Base-by-base conservation (phyloP, 352 stramenopile genomes). In the Pythium aristosporum region DNA sequence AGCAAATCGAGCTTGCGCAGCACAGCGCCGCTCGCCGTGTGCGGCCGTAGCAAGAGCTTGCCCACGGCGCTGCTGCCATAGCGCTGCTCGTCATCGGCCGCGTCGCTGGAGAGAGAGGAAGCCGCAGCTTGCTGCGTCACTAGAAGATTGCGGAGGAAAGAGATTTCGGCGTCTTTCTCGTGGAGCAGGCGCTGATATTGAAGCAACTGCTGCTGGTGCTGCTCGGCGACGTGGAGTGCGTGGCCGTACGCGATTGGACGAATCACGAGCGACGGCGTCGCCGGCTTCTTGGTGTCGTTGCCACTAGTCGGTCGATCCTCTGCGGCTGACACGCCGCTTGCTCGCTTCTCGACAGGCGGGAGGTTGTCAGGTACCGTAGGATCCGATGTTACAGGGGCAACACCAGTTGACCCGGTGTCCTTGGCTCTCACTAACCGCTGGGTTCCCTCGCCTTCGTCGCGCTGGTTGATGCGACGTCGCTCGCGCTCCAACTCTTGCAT, bases 241-340 rank as follows among this genome's bases (percentile, higher is more conserved):
- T 91, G 80, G n/a, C 76, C 72, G 50, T 91, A 91, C 20, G 78
- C 80, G 59, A 91, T 87, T 21, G 82, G 80, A 16, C 80, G 76
- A 48, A 89, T 89, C 54, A 88, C 79, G 5, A 91, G 74, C 3
- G 78, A 85, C 16, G 78, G 65, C 12, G 69, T 65, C 10, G 53
- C 16, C 2, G 59, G 39, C 30, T 52, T 66, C 5, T 44, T 10
- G 11, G 16, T 28, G 5, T 25, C 47, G 41, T 10, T 3, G 15
- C 41, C 41, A 16, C 2, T 13, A 10, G 6, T n/a, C 9, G 41
- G 2, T 5, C n/a, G 41, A 6, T 23, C 41, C n/a, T 39, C 34
- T 11, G 34, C 34, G 34, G 34, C 8, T 8, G 34, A 15, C 1
- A 39, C 34, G 11, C 34, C 11, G 34, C 8, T 13, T 15, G 34